A percentile compares a stretch with the other conserved stretches of the same genome.
Conservation (phyloP, 495 filamentous ascomycete genomes). For the Podospora pseudoanserina region DNA sequence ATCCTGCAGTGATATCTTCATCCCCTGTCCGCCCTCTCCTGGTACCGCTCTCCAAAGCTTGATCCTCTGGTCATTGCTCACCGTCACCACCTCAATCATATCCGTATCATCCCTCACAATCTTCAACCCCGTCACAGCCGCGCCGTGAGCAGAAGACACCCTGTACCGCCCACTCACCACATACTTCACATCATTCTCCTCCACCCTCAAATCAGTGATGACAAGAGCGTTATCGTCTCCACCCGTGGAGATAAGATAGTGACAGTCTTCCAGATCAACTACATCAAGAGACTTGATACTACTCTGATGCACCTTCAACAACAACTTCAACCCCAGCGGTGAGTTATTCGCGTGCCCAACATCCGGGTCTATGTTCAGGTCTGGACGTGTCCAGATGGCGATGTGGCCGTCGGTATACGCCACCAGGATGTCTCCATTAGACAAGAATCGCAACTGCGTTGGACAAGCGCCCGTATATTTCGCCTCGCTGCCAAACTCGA, state of each 20-base stretch:
- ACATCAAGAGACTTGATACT: constrained; percentile 61
- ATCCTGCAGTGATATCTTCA: constrained; percentile 46
- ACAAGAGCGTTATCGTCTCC: constrained; percentile 81
- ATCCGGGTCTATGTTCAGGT: neutral
- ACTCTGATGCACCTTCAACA: constrained; percentile 64
- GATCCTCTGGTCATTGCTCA: constrained; percentile 77
- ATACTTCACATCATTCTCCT: constrained; percentile 9
- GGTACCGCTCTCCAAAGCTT: constrained; percentile 61
- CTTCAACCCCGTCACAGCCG: constrained; percentile 67
- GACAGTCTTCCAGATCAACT: constrained; percentile 11
- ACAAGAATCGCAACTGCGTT: constrained; percentile 60
- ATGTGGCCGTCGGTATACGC: constrained; percentile 47
- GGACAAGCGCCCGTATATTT: constrained; percentile 77
- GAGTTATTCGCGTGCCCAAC: neutral
- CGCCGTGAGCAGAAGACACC: constrained; percentile 72
- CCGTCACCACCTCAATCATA: constrained; percentile 47
- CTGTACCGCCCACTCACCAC: constrained; percentile 45
- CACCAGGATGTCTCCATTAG: constrained; percentile 47
- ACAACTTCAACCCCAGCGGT: constrained; percentile 9
- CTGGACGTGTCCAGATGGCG: constrained; percentile 33
- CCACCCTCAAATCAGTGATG: constrained; percentile 46
- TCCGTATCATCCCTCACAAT: constrained; percentile 34
- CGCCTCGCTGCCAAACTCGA: constrained; percentile 53
- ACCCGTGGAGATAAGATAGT: constrained; percentile 62
- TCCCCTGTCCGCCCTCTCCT: constrained; percentile 23